Base-by-base conservation (phyloP, 495 filamentous ascomycete genomes). In the Aspergillus sclerotiicarbonarius region DNA sequence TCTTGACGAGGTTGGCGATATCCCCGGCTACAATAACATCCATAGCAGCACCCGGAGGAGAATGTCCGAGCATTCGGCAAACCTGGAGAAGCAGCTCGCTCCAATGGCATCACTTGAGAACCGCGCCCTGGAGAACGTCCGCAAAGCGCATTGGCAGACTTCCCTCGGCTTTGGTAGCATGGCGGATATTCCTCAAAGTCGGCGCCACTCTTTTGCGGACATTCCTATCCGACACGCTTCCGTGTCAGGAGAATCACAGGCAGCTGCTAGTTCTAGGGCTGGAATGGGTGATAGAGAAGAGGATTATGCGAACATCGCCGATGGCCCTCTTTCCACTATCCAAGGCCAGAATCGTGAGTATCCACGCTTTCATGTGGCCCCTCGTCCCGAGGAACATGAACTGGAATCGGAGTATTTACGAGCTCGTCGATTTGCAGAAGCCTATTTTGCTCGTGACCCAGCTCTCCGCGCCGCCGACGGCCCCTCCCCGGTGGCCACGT, bases 161-260 rank as follows among this genome's bases (percentile, higher is more conserved):
- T 89, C 89, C 7, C 84, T 91, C 19, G 89, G 89, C 0, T 96
- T 95, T 66, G 86, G 85, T 25, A 82, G 87, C 18, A 61, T 89
- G 39, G 72, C 75, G 18, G 89, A 93, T 52, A 76, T 86, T 16
- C 84, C 90, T 30, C 92, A 97, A 61, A 96, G 93, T 66, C 85
- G 94, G 50, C 87, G 94, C 4, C 94, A 98, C 72, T 98, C 94
- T n/a, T 96, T 98, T 69, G 93, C 92, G n/a, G 90, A 93, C 66
- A 81, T 89, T 16, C 86, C 86, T 2, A 84, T 85, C 35, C 77
- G 89, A 31, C 87, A 91, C 61, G 76, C 75, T 10, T 92, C 89
- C 4, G 80, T 90, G 52, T 58, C 59, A 45, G 77, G 79, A 43
- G 87, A 91, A 35, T 69, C 78, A 6, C 73, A 73, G 51, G 47